Evolutionary conservation across 805 yeast species (phyloP).

Genomic region (Metschnikowia gelsemii): DNA sequence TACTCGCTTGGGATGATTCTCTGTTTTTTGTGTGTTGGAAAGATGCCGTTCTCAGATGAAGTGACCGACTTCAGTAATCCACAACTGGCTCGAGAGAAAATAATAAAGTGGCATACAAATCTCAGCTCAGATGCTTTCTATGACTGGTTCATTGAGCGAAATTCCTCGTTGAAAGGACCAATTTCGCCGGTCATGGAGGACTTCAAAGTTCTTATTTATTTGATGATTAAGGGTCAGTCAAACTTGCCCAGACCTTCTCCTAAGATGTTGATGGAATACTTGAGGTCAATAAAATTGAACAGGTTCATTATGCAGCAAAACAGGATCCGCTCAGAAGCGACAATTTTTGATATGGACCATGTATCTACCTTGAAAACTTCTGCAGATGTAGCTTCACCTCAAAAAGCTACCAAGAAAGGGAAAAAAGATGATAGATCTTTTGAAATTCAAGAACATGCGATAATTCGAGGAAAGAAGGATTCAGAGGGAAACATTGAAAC

Average conservation of each 20-base stretch:
- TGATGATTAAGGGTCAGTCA: slow-evolving; percentile 33
- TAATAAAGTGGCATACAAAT: slow-evolving; percentile 32
- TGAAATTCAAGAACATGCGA: too few species aligned
- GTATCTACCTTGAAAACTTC: not conserved
- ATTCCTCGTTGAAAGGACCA: not conserved
- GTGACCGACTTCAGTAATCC: slow-evolving; percentile 27
- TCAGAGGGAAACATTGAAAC: too few species aligned
- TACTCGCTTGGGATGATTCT: slow-evolving; percentile 84
- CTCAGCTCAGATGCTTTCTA: slow-evolving; percentile 23
- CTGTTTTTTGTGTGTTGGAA: slow-evolving; percentile 69
- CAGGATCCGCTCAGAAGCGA: slow-evolving; percentile 23
- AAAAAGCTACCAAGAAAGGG: too few species aligned
- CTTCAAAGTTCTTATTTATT: slow-evolving; percentile 26
- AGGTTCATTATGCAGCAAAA: slow-evolving; percentile 12
- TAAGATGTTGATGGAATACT: slow-evolving; percentile 20
- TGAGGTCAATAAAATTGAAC: slow-evolving; percentile 25
- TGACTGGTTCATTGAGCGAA: slow-evolving; percentile 27
- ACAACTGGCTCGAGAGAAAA: slow-evolving; percentile 25
- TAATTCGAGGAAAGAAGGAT: too few species aligned
- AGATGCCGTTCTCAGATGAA: slow-evolving; percentile 51
- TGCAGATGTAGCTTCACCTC: not conserved
- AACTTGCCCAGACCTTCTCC: slow-evolving; percentile 11
- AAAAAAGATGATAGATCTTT: too few species aligned
- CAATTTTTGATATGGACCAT: slow-evolving; percentile 10
- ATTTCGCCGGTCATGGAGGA: slow-evolving; percentile 12